A percentile compares a stretch with the other conserved stretches of the same genome.
Conservation (phyloP, 164 flowering plant genomes). For the Macadamia integrifolia region DNA sequence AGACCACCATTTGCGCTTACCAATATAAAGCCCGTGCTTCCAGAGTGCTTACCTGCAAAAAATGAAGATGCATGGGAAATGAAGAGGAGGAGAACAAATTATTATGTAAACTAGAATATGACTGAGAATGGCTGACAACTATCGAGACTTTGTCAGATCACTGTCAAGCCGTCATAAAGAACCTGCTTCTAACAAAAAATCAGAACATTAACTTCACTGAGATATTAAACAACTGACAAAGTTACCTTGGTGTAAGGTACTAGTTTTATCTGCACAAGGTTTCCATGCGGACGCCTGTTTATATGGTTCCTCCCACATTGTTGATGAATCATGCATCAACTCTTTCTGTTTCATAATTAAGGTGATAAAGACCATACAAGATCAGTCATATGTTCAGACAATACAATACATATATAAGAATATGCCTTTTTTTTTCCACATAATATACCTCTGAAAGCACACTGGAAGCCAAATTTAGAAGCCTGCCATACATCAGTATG, state of each 20-base stretch:
- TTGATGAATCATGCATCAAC: slow-evolving; percentile 30
- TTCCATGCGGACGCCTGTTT: slow-evolving; percentile 60
- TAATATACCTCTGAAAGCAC: slow-evolving; percentile 53
- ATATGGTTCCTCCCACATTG: slow-evolving; percentile 60
- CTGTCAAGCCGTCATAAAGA: background rate
- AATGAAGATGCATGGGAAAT: background rate
- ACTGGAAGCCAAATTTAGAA: slow-evolving; percentile 60
- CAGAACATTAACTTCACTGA: background rate
- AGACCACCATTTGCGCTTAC: slow-evolving; percentile 99
- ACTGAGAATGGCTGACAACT: background rate
- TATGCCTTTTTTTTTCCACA: background rate
- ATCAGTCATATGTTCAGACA: background rate
- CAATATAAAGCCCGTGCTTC: slow-evolving; percentile 62
- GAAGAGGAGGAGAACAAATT: background rate
- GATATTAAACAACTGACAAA: background rate
- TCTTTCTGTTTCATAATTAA: slow-evolving; percentile 41
- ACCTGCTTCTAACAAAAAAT: background rate
- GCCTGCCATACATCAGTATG: slow-evolving; percentile 55
- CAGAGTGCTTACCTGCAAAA: slow-evolving; percentile 34
- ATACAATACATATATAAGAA: background rate
- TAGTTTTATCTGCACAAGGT: slow-evolving; percentile 63
- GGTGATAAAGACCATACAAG: background rate
- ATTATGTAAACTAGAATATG: background rate
- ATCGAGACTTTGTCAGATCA: background rate
- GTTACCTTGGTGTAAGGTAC: slow-evolving; percentile 26